Evolutionary conservation across 805 yeast species (phyloP), one percentile per base, ranked within the genome.

Genomic region (Vanderwaltozyma polyspora): DNA sequence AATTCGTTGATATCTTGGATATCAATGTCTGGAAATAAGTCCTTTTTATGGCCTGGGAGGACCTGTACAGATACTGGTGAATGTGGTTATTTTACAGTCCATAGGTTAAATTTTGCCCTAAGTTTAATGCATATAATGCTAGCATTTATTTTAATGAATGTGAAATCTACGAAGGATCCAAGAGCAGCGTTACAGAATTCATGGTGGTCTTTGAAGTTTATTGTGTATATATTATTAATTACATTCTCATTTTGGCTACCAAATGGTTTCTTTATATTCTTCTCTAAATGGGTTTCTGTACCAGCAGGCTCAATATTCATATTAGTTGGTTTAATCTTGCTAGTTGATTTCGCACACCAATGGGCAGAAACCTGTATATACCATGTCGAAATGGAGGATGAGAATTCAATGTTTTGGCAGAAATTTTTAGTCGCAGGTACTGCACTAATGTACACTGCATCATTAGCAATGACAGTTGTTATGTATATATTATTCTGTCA

Each of bases 341-440:
- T 91, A 32, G 96, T 91, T 22, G 98, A 91, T 58, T 91, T 85
- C 67, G 97, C 98, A 4, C 97, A 91, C 59, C 89, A 89, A 46
- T 91, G 96, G 95, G 96, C 97, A 0, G 99, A 91, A 49, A 82
- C 81, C 6, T 91, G 98, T 57, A 69, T 91, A 35, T 86, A 79
- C 44, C 82, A 85, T 48, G 84, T 91, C 28, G 97, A 91, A 53
- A 76, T 78, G 48, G 89, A 81, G 38, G 81, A 76, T 30, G 75
- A 73, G 36, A 46, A 59, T 33, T 59, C 66, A 37, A 40, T 57
- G 4, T 67, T 82, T 46, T 91, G 97, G 97, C 74, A 83, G 48
- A 66, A 73, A 28, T 60, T 89, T 8, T 65, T 91, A 29, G 73
- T 91, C 19, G 83, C 94, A 4, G 95, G 97, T 1, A 91, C 98